Evolutionary conservation across 768 basidiomycete species (phyloP), one percentile per base, ranked within the genome.

Genomic region (Ramaria sp.): DNA sequence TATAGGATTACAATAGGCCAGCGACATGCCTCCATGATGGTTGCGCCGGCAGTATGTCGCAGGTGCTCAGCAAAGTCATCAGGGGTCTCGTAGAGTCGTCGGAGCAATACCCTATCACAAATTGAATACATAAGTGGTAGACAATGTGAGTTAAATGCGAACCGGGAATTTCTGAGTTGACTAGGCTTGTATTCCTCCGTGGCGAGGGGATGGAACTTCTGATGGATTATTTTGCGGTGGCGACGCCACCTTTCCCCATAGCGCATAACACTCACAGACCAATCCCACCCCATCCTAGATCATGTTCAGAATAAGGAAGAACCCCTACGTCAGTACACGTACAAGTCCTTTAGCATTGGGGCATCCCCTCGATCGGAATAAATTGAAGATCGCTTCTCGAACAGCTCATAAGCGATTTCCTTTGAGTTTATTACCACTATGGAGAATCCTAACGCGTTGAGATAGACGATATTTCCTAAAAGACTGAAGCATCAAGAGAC

Each of bases 11-110:
- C 7, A 2, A 20, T 2, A 19, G 6, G 11, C 11, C n/a, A 22
- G 13, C 5, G 30, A 12, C 37, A 3, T 46, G 47, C 54, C 54
- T 68, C 69, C 53, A 78, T 64, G n/a, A 73, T 69, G 22, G 72
- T 59, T 3, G 71, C 64, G 10, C 67, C 68, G 3, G 68, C 61
- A 54, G 65, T 61, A 39, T 72, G 71, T 30, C 66, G 64, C 12
- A 66, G 38, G 50, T 73, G 71, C 24, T 62, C 67, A 62, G 70
- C 63, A 58, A 75, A 73, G 31, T 73, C 68, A 1, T 72, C 68
- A 7, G 75, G 76, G 0, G 64, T 61, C 9, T 71, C 68, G 6
- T 71, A 62, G 15, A 72, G 57, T 12, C 64, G 64, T 4, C 58
- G 61, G 22, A 77, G 61, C n/a, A 76, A 63, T 31, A 65, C 12